Base-by-base conservation (phyloP, 768 basidiomycete species). In the Naganishia vishniacii region DNA sequence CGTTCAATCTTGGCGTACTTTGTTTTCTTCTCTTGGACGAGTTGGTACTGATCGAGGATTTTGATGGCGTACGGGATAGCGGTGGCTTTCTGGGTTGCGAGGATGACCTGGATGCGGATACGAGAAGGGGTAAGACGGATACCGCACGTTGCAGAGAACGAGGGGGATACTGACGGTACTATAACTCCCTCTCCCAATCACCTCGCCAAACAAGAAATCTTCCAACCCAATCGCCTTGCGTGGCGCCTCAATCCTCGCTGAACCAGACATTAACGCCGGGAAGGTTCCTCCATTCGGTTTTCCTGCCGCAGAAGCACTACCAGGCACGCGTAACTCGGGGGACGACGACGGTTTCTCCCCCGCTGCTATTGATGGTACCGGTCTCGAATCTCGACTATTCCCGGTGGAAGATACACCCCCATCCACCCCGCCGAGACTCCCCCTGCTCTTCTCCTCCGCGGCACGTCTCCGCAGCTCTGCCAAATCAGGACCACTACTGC, bases 1-100 rank as follows among this genome's bases (percentile, higher is more conserved):
- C 75, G 68, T 59, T 78, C 77, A 45, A 78, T 72, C 66, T 73
- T 71, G 4, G 77, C 77, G 65, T 78, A 78, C 60, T 76, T 76
- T 9, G 70, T 73, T 66, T 78, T 78, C 59, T 76, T 75, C 70
- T 78, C 74, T 29, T 72, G 70, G 23, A 77, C 68, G 25, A 78
- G 73, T 41, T 78, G 77, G 40, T 72, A 71, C 61, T 78, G 76
- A 56, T 77, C 75, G 67, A 78, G 75, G 64, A 78, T 77, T 46
- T 78, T 78, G 71, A 78, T 72, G 34, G 77, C 77, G 60, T 74
- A 78, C 42, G 69, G 9, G 63, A 73, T 12, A 48, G 70, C 37
- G 56, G 69, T 42, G 66, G 73, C 65, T n/a, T 63, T 62, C 32
- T 62, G 64, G 46, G 69, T 59, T 26, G 67, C 59, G 60, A 68